Conservation (phyloP, 2,329 filamentous ascomycete genomes). For the Sclerotinia spermophila region DNA sequence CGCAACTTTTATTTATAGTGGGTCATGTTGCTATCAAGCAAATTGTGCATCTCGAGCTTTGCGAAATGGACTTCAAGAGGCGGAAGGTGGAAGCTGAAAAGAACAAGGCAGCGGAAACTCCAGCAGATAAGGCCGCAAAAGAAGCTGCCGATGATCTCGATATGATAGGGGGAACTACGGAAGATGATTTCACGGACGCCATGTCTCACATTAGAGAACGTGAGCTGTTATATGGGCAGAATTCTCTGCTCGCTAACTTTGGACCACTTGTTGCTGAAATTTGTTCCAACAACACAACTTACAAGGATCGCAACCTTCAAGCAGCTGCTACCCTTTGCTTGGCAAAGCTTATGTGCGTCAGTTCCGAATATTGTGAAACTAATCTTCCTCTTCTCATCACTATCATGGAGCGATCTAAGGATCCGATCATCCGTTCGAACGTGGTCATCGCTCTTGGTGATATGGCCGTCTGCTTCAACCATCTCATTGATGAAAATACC, state of each 20-base stretch:
- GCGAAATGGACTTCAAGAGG: constrained; percentile 95
- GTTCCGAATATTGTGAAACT: constrained; percentile 89
- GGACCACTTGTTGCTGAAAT: constrained; percentile 90
- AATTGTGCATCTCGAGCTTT: constrained; percentile 96
- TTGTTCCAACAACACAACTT: constrained; percentile 89
- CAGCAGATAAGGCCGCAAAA: constrained; percentile 52
- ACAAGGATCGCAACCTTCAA: constrained; percentile 85
- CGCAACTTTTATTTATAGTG: constrained; percentile 90
- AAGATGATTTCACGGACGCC: constrained; percentile 87
- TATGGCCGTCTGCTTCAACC: constrained; percentile 99
- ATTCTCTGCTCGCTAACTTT: constrained; percentile 83
- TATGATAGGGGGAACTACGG: constrained; percentile 92
- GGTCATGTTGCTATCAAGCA: constrained; percentile 98
- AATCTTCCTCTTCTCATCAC: constrained; percentile 93
- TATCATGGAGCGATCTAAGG: constrained; percentile 90
- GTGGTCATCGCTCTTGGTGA: constrained; percentile 95
- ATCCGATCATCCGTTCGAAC: constrained; percentile 91
- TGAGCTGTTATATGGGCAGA: constrained; percentile 76
- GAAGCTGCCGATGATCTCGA: constrained; percentile 86
- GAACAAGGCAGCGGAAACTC: constrained; percentile 44
- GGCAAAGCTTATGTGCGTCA: constrained; percentile 98
- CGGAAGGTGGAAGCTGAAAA: constrained; percentile 89
- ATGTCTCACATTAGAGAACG: constrained; percentile 81
- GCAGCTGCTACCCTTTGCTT: constrained; percentile 90
- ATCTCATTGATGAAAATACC: constrained; percentile 97